These are phyloP conservation scores for Lodderomyces parapsilosis DNA, from an alignment of 1,139 yeast species.

Conservation along the genomic window DNA sequence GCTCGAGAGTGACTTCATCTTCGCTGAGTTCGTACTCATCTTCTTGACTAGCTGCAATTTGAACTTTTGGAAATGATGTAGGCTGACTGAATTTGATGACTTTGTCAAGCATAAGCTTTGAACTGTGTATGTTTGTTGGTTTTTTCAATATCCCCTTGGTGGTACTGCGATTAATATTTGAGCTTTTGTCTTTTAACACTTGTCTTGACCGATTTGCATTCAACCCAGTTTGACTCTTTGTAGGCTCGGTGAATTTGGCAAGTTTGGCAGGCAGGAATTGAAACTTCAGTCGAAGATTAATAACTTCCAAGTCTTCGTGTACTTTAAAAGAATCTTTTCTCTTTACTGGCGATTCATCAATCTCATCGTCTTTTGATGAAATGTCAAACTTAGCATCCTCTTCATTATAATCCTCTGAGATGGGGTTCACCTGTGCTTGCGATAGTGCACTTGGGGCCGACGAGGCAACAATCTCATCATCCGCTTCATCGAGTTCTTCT, in stretches of 20 bases:
- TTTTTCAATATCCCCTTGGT: neutral
- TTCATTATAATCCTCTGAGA: neutral
- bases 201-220: neutral
- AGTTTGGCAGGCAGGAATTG: conserved; percentile 2
- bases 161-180: neutral
- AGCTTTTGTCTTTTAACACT: conserved; percentile 4
- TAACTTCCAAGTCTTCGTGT: neutral
- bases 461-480: neutral
- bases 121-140: neutral
- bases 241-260: neutral
- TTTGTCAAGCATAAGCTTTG: neutral
- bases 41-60: conserved; percentile 8
- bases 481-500: neutral
- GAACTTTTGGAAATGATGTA: conserved; percentile 1
- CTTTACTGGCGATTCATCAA: conserved; percentile 43
- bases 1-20: neutral
- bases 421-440: neutral
- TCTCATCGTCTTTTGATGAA: conserved; percentile 37
- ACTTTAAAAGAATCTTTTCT: neutral
- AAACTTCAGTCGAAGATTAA: neutral
- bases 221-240: neutral
- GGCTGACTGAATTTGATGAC: neutral
- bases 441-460: neutral
- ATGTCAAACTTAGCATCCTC: conserved; percentile 10
- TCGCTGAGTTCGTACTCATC: conserved; percentile 6